A percentile compares a stretch with the other conserved stretches of the same genome.
phyloP scores from a whole-genome alignment of 306 rosid species.

The Carpinus viminea region DNA sequence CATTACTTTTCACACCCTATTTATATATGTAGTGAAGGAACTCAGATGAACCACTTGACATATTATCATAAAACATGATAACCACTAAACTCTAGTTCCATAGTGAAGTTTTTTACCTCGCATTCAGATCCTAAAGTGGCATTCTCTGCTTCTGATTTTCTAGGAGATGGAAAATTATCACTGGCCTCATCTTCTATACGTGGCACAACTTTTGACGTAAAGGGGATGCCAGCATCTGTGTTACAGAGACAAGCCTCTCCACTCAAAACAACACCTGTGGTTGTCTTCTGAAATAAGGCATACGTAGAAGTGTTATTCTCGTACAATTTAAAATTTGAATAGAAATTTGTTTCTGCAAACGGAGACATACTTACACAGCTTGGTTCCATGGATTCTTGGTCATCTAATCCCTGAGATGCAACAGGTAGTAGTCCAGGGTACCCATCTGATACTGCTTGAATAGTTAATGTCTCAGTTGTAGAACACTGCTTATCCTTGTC shows the following conservation, averaged over 20 bases:
- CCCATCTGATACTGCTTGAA: conserved; percentile 33
- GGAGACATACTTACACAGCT: conserved; percentile 49
- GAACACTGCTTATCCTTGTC: conserved; percentile 27
- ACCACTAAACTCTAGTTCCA: conserved; percentile 10
- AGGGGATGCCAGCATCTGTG: conserved; percentile 39
- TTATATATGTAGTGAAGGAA: conserved; percentile 22
- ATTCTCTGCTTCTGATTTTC: conserved; percentile 32
- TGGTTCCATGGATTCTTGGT: conserved; percentile 24
- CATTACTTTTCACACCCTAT: conserved; percentile 48
- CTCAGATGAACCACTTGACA: conserved; percentile 19
- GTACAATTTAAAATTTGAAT: conserved; percentile 14
- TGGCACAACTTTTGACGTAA: conserved; percentile 41
- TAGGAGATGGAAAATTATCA: conserved; percentile 41
- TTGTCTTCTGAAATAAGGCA: conserved; percentile 50
- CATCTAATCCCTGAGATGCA: conserved; percentile 29
- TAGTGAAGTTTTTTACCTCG: conserved; percentile 48
- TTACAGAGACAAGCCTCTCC: conserved; percentile 37
- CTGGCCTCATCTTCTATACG: conserved; percentile 44
- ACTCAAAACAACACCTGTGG: conserved; percentile 35
- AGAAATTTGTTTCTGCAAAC: conserved; percentile 4
- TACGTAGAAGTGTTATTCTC: conserved; percentile 18
- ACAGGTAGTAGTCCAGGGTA: conserved; percentile 35
- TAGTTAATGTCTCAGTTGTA: conserved; percentile 26
- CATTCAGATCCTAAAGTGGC: conserved; percentile 40
- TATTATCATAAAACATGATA: conserved; percentile 17